Percentiles rank a stretch among this genome's conserved stretches.
Conservation (phyloP, 306 rosid species). For the Begonia loranthoides region DNA sequence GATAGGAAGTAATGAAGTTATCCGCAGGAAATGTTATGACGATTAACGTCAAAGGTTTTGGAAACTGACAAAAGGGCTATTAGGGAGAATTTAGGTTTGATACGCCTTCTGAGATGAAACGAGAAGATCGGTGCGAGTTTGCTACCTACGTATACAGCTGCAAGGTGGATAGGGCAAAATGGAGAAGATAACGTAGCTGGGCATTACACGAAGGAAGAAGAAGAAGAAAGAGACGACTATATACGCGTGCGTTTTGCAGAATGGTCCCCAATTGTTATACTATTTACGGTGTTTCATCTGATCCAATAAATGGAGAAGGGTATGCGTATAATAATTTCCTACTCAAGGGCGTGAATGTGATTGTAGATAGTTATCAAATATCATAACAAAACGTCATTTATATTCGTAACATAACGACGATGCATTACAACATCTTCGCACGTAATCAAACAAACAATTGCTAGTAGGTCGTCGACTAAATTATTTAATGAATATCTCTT, state of each 20-base stretch:
- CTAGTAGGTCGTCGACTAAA: too few species aligned
- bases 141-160: background rate
- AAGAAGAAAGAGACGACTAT: conserved; percentile 12
- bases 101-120: conserved; percentile 1
- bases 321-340: too few species aligned
- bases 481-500: too few species aligned
- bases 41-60: background rate
- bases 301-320: too few species aligned
- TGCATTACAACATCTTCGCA: too few species aligned
- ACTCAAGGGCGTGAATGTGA: too few species aligned
- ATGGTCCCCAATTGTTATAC: conserved; percentile 7
- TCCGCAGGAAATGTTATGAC: background rate
- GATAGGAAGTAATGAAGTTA: background rate
- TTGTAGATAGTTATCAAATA: too few species aligned
- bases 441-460: too few species aligned
- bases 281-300: too few species aligned
- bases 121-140: background rate
- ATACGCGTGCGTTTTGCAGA: conserved; percentile 10
- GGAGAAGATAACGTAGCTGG: conserved; percentile 18
- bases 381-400: too few species aligned
- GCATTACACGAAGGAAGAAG: background rate
- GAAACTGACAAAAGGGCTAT: background rate
- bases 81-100: background rate
- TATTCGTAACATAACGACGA: too few species aligned
- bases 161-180: conserved; percentile 29